These are phyloP conservation scores for Melocanna baccifera DNA, from an alignment of 176 grass and related monocot species.

Conservation along the genomic window DNA sequence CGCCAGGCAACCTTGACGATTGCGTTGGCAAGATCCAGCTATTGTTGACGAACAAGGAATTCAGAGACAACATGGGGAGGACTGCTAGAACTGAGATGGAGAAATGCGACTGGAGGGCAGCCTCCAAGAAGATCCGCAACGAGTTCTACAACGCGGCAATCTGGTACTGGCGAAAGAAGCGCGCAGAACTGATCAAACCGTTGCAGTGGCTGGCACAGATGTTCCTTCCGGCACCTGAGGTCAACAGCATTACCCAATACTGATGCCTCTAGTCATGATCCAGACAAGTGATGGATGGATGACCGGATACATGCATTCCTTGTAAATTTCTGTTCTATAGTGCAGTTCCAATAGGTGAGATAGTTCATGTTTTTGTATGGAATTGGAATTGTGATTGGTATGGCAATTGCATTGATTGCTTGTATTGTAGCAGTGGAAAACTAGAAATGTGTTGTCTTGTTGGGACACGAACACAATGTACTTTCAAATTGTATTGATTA, in stretches of 20 bases:
- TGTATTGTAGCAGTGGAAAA: neutral
- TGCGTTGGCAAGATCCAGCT: slow-evolving; percentile 61
- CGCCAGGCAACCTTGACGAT: slow-evolving; percentile 65
- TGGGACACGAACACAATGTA: neutral
- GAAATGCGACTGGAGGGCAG: slow-evolving; percentile 72
- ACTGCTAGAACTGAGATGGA: slow-evolving; percentile 75
- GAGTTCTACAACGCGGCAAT: slow-evolving; percentile 85
- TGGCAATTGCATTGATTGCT: neutral
- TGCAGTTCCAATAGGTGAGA: slow-evolving; percentile 15
- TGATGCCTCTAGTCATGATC: neutral
- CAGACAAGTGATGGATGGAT: neutral
- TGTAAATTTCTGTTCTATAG: slow-evolving; percentile 37
- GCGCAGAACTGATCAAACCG: slow-evolving; percentile 46
- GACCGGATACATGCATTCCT: neutral
- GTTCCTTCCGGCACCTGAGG: slow-evolving; percentile 34
- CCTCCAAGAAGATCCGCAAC: slow-evolving; percentile 73
- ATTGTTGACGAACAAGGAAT: slow-evolving; percentile 45
- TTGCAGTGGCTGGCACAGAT: slow-evolving; percentile 59
- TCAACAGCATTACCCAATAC: slow-evolving; percentile 7
- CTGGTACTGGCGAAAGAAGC: slow-evolving; percentile 88
- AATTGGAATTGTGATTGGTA: slow-evolving; percentile 12
- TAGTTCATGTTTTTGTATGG: slow-evolving; percentile 23
- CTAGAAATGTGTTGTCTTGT: slow-evolving; percentile 6
- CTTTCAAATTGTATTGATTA: neutral
- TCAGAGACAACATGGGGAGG: slow-evolving; percentile 62